Conservation (phyloP, 345 rosid species). For the Moricandia moricandioides region DNA sequence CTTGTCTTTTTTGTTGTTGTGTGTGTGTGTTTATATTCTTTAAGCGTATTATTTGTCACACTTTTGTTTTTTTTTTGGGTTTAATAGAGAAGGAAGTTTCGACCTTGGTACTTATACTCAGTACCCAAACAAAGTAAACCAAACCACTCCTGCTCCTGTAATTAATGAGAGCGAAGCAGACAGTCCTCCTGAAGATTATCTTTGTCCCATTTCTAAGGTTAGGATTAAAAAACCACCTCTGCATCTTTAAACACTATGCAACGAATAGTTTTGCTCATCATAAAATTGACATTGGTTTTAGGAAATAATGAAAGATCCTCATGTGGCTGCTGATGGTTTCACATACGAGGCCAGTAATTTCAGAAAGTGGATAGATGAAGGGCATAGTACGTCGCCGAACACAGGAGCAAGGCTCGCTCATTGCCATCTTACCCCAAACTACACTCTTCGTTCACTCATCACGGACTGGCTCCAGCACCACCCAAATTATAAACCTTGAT, state of each 20-base stretch:
- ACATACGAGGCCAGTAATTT: constrained; percentile 61
- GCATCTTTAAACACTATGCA: background rate
- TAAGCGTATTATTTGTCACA: background rate
- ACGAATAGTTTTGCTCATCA: background rate
- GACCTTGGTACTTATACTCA: background rate
- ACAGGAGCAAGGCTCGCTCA: constrained; percentile 42
- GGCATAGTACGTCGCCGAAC: constrained; percentile 49
- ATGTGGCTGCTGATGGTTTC: constrained; percentile 73
- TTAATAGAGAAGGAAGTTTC: constrained; percentile 22
- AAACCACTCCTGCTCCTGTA: background rate
- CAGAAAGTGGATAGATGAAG: constrained; percentile 49
- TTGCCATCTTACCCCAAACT: constrained; percentile 53
- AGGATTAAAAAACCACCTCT: background rate
- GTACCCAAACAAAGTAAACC: constrained; percentile 7
- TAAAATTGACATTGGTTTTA: constrained; percentile 8
- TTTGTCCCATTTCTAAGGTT: constrained; percentile 37
- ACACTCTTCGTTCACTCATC: constrained; percentile 54
- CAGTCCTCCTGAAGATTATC: constrained; percentile 18
- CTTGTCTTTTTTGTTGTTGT: background rate
- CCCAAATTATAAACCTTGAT: background rate
- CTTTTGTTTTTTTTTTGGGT: background rate
- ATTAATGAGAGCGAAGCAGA: constrained; percentile 6
- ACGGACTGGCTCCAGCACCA: constrained; percentile 52
- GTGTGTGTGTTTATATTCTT: background rate
- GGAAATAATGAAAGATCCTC: constrained; percentile 70